Base-by-base conservation (phyloP, 768 basidiomycete species). In the Tricholoma flavovirens region DNA sequence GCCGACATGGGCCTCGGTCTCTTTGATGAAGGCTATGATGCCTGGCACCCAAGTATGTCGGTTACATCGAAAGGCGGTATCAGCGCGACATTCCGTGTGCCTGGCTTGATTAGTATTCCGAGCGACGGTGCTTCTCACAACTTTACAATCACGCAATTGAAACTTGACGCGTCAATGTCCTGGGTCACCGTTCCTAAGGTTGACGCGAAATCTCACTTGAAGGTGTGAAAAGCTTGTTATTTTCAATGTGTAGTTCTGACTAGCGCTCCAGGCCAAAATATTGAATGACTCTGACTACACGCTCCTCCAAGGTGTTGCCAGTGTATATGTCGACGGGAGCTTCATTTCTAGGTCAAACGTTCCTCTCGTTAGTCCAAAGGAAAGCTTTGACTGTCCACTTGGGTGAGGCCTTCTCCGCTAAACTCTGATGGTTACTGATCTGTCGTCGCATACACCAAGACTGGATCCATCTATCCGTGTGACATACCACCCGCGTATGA, bases 211-310 rank as follows among this genome's bases (percentile, higher is more conserved):
- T 69, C 71, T 0, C 74, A 76, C 64, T 40, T 78, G 26, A 76
- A 70, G 51, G 77, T 75, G 46, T 38, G 66, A 48, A 3, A 9
- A 51, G 24, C 5, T 26, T 3, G 11, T 51, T 48, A 12, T 36
- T 24, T 15, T 45, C 38, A 32, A 32, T 9, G 10, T 4, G 11
- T 5, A 26, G 26, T 45, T 43, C 32, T 45, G 32, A 40, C 51
- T 43, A 35, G 60, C 42, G 15, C 40, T 22, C 19, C 58, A 81
- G 76, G 77, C 75, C 11, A 74, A 69, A 50, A 73, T 84, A 55
- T 76, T 75, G 65, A 84, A 84, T 58, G 75, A 75, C 11, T 81
- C 79, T 5, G 77, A 80, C 24, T 82, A 81, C 57, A 76, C 77
- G 2, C 64, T 85, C 1, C 70, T 85, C 8, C 60, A 67, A 0